A percentile compares a stretch with the other conserved stretches of the same genome.
Conservation (phyloP, 129 eudicot genomes). For the Escallonia rubra region DNA sequence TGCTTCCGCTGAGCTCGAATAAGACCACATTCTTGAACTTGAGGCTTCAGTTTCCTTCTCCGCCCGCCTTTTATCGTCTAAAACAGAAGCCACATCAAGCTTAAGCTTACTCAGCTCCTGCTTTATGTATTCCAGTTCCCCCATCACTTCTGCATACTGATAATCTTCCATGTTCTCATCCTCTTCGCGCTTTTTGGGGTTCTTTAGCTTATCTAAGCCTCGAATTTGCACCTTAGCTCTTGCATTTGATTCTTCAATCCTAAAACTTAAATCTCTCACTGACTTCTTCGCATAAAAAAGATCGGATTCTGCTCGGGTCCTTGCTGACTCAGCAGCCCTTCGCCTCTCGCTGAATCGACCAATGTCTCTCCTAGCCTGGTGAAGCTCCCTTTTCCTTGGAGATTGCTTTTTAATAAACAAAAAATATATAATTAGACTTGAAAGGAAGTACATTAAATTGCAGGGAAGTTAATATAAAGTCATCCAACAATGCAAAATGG, state of each 20-base stretch:
- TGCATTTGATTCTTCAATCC: constrained; percentile 55
- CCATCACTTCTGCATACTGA: constrained; percentile 33
- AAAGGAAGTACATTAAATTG: neutral
- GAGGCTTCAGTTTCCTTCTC: constrained; percentile 60
- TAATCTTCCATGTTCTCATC: constrained; percentile 21
- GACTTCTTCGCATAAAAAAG: constrained; percentile 52
- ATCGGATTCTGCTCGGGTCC: constrained; percentile 47
- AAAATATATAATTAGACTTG: neutral
- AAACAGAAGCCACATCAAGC: constrained; percentile 48
- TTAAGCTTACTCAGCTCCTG: constrained; percentile 52
- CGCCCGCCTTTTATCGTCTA: constrained; percentile 54
- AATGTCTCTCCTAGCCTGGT: constrained; percentile 27
- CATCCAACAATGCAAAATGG: neutral
- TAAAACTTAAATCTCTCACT: constrained; percentile 39
- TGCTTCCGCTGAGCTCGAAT: constrained; percentile 28
- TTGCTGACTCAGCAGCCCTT: constrained; percentile 35
- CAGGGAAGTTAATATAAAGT: neutral
- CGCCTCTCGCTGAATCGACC: constrained; percentile 30
- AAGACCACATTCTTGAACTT: constrained; percentile 24
- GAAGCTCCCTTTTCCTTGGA: constrained; percentile 32
- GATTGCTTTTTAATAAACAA: constrained; percentile 21
- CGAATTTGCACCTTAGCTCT: constrained; percentile 23
- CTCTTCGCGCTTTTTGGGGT: constrained; percentile 26
- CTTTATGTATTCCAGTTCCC: constrained; percentile 48
- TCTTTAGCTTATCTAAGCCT: constrained; percentile 25